Base-by-base conservation (phyloP, 331 rosid genomes). In the Phaseolus coccineus region DNA sequence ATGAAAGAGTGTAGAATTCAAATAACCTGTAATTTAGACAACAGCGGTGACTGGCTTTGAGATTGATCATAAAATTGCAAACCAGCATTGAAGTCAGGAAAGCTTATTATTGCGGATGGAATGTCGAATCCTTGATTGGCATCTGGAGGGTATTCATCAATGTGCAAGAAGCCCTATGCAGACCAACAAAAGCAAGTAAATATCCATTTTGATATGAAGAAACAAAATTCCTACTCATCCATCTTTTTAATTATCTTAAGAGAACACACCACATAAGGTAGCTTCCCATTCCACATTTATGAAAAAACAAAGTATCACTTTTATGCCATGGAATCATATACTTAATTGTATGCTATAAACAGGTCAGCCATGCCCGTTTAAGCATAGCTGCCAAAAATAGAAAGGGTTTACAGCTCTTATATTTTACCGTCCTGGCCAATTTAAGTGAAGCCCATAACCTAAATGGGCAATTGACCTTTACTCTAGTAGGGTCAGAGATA, bases 91-190 rank as follows among this genome's bases (percentile, higher is more conserved):
- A 89, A 91, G 76, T 88, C 82, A 8, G 99, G 92, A 79, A 93
- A 96, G 88, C 93, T 91, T 84, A 93, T 90, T 79, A 96, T 66
- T 44, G 99, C 97, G 9, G 99, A 93, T 66, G 99, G 99, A 84
- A 96, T 93, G 82, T 93, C 99, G 61, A 91, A 93, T 72, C 99
- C 99, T 82, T 93, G 99, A 85, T 95, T 91, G 67, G 99, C 99
- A 82, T 96, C 99, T 27, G 99, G 97, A 52, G 98, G 99, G 74
- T 96, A 96, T 77, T 96, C 97, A 85, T 93, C 98, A 72, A 96
- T 93, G 86, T 96, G 99, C 89, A 91, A 87, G 83, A 96, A 93
- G 51, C 98, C 99, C 99, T 96, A 55, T 62, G 73, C 27, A 73
- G 46, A 80, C 50, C 56, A 77, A 73, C 13, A 86, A 61, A 80